Evolutionary conservation across 2,329 filamentous ascomycete species (phyloP), one percentile per base, ranked within the genome.

Genomic region (Emergomyces orientalis): DNA sequence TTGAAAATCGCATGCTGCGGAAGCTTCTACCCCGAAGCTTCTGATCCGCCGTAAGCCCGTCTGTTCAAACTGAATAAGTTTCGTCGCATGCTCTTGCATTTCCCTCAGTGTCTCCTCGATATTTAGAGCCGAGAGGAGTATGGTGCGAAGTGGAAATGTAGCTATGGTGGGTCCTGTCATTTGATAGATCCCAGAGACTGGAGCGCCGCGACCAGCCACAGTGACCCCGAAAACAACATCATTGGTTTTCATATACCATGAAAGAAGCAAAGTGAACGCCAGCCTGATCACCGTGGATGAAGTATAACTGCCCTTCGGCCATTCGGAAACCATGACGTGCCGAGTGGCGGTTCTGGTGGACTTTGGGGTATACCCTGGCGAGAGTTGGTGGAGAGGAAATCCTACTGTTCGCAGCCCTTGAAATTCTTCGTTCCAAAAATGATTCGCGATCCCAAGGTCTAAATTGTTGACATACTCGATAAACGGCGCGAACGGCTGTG

Each of bases 1-100:
- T 22, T 55, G 51, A 30, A 57, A 57, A 41, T 57, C 34, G 22
- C 54, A 57, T 5, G 54, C 54, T 25, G 54, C 17, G 13, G 19
- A 22, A 25, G 34, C 70, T 63, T 78, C 74, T 1, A 78, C 73
- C 65, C 81, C 82, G n/a, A 84, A 71, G 32, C 75, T 73, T 64
- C 82, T 73, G 78, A 86, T 84, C 13, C 79, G 77, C 0, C 72
- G 67, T 41, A 77, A 74, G 4, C 76, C 74, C 13, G 85, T 78
- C 1, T 79, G 80, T 55, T 81, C 81, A 30, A 81, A 83, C 66
- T 84, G 84, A 79, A 86, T 84, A 63, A 85, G 75, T 45, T 82
- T 72, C 70, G 84, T 82, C 80, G 64, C 80, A 61, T 80, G 78
- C 30, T 80, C 73, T 47, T 86, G 84, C 5, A 87, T 77, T 2